Percentiles rank a stretch among this genome's conserved stretches.
Evolutionary conservation across 176 grass and related monocot genomes (phyloP).

Genomic region (Puccinellia tenuiflora): DNA sequence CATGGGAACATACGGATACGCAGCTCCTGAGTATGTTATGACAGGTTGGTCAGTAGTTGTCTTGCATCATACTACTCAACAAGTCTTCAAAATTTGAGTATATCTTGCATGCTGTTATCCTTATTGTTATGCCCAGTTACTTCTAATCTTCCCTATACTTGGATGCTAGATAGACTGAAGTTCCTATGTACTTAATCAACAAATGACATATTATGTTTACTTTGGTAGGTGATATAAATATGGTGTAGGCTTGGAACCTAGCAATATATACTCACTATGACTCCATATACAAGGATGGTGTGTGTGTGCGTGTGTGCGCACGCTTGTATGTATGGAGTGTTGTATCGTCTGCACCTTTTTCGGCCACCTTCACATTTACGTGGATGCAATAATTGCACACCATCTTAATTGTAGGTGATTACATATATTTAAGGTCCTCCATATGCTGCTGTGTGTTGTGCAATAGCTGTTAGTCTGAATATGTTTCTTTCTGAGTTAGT

Average conservation of each 20-base stretch:
- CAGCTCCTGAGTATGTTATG: slow-evolving; percentile 98
- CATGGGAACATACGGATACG: slow-evolving; percentile 98
- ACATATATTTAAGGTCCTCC: slow-evolving; percentile 11
- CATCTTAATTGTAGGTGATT: slow-evolving; percentile 9
- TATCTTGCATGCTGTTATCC: neutral
- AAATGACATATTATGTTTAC: neutral
- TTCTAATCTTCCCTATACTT: slow-evolving; percentile 7
- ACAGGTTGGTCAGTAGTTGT: slow-evolving; percentile 51
- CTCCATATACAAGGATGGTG: slow-evolving; percentile 6
- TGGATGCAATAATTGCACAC: slow-evolving; percentile 3
- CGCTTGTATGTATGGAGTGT: neutral
- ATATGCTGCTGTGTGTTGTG: slow-evolving; percentile 15
- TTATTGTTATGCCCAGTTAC: neutral
- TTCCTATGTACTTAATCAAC: neutral
- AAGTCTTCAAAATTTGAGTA: neutral
- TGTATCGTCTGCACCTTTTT: neutral
- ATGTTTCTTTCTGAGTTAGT: neutral
- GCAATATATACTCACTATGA: neutral
- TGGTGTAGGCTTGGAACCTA: neutral
- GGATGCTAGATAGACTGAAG: neutral
- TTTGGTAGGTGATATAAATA: neutral
- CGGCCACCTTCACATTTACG: slow-evolving; percentile 14
- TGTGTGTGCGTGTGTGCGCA: neutral
- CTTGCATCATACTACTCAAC: slow-evolving; percentile 17
- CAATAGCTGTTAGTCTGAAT: neutral